Evolutionary conservation across 345 rosid species (phyloP).

Genomic region (Citrus glauca): DNA sequence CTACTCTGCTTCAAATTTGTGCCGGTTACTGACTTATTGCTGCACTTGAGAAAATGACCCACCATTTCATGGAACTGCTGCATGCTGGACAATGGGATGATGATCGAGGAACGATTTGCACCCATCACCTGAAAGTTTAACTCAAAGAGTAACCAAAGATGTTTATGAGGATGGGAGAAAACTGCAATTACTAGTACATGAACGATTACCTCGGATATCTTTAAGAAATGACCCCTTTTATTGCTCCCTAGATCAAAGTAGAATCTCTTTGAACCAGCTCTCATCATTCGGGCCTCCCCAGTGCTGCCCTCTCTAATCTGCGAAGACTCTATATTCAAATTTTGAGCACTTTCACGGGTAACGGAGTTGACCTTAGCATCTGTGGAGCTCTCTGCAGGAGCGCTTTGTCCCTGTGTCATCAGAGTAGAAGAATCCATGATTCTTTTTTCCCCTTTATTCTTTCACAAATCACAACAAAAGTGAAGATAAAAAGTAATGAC

Average conservation of each 20-base stretch:
- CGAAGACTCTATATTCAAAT: not conserved
- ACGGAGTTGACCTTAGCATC: not conserved
- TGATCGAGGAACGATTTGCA: not conserved
- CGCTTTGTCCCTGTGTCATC: not conserved
- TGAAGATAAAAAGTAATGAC: not conserved
- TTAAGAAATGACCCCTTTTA: not conserved
- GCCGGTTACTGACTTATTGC: not conserved
- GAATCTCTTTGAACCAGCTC: not conserved
- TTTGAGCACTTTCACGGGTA: not conserved
- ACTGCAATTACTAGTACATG: too few relatives aligned
- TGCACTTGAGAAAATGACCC: not conserved
- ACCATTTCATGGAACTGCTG: slow-evolving; percentile 11
- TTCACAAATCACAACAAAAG: not conserved
- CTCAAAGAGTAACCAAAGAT: not conserved
- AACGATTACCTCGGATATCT: not conserved
- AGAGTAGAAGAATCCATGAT: not conserved
- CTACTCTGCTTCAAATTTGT: not conserved
- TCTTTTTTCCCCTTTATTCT: not conserved
- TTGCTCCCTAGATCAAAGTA: slow-evolving; percentile 10
- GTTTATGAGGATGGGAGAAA: not conserved
- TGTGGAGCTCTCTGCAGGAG: not conserved
- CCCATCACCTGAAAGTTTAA: not conserved
- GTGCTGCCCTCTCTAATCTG: not conserved
- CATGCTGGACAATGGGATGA: not conserved
- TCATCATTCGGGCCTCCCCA: not conserved